Conservation (phyloP, 2,329 filamentous ascomycete species). For the Calonectria pseudoreteaudii region DNA sequence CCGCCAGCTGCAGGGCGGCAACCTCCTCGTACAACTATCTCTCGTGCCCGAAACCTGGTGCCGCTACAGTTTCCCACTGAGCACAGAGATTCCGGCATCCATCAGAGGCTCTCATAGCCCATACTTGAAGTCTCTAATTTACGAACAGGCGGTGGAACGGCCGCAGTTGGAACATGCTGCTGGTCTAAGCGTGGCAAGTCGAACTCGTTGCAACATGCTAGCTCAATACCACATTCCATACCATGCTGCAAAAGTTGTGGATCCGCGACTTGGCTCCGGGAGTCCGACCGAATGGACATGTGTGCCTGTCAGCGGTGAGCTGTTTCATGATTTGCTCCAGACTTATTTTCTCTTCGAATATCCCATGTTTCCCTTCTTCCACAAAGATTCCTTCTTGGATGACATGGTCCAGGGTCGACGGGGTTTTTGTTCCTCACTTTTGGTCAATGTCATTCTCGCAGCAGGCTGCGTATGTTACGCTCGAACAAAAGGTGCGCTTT, state of each 20-base stretch:
- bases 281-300: background rate
- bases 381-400: background rate
- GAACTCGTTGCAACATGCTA: background rate
- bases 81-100: background rate
- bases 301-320: background rate
- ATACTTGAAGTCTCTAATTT: background rate
- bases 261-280: background rate
- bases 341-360: background rate
- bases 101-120: background rate
- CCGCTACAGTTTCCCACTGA: background rate
- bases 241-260: background rate
- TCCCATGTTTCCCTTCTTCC: background rate
- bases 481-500: background rate
- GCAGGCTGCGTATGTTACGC: background rate
- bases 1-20: background rate
- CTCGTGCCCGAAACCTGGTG: background rate
- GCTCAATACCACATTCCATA: background rate
- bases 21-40: background rate
- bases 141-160: background rate
- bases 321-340: background rate
- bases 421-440: background rate
- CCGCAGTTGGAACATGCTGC: background rate
- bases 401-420: background rate
- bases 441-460: background rate
- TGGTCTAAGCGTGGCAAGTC: background rate